Conservation (phyloP, 371 early-diverging fungal species). For the Mucor lusitanicus region DNA sequence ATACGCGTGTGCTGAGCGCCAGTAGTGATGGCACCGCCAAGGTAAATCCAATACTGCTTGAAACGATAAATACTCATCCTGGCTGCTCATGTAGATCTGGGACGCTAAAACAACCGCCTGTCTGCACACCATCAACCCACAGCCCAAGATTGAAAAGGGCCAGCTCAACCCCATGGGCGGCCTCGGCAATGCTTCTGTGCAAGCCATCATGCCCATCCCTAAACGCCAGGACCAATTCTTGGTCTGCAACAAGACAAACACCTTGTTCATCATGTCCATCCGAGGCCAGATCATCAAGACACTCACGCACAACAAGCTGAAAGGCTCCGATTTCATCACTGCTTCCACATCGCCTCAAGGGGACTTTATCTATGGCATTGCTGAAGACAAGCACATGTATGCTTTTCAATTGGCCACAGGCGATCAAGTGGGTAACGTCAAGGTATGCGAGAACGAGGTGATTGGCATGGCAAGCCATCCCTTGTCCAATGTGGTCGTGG, state of each 20-base stretch:
- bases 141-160: constrained; percentile 21
- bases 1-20: constrained; percentile 68
- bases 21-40: constrained; percentile 89
- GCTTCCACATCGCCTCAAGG: constrained; percentile 73
- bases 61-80: background rate
- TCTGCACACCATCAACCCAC: constrained; percentile 29
- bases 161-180: constrained; percentile 31
- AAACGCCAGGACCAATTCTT: constrained; percentile 62
- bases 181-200: constrained; percentile 29
- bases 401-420: constrained; percentile 65
- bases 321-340: constrained; percentile 64
- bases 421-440: constrained; percentile 20
- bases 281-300: constrained; percentile 57
- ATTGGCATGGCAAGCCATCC: constrained; percentile 77
- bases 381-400: constrained; percentile 62
- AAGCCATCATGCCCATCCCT: constrained; percentile 43
- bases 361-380: constrained; percentile 72
- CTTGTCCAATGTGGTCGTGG: constrained; percentile 70
- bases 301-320: constrained; percentile 33
- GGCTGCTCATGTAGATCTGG: constrained; percentile 61
- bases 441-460: constrained; percentile 63
- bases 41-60: constrained; percentile 39
- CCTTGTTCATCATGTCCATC: constrained; percentile 59
- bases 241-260: constrained; percentile 73
- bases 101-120: constrained; percentile 51